Percentiles rank a stretch among this genome's conserved stretches.
These are phyloP conservation scores for Boletus tylopilopsis DNA, from an alignment of 768 basidiomycete genomes.

Conservation along the genomic window DNA sequence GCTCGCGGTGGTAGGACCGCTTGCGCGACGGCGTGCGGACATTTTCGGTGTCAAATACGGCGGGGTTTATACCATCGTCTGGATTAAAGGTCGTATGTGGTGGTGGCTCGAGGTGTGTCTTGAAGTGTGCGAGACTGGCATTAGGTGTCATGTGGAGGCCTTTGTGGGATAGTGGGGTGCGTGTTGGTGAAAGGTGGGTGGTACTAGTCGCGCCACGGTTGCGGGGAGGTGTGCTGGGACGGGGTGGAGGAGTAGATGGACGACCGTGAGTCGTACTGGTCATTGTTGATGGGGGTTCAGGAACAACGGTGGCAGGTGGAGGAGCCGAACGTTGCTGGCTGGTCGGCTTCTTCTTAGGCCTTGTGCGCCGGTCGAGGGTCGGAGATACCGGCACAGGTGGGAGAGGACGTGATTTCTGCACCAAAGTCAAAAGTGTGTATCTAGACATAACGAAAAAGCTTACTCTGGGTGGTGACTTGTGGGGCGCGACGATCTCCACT, in stretches of 20 bases:
- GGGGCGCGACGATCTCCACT: slow-evolving; percentile 12
- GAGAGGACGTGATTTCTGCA: slow-evolving; percentile 35
- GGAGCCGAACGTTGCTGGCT: slow-evolving; percentile 13
- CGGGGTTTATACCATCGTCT: slow-evolving; percentile 34
- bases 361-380: slow-evolving; percentile 36
- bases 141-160: slow-evolving; percentile 70
- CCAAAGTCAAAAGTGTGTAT: neutral
- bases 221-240: slow-evolving; percentile 39
- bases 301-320: slow-evolving; percentile 26
- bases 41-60: slow-evolving; percentile 35
- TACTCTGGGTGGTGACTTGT: slow-evolving; percentile 30
- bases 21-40: slow-evolving; percentile 45
- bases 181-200: slow-evolving; percentile 51
- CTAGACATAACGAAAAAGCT: neutral
- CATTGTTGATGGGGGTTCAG: slow-evolving; percentile 15
- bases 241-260: slow-evolving; percentile 35
- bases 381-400: slow-evolving; percentile 47
- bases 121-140: slow-evolving; percentile 63
- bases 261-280: slow-evolving; percentile 14
- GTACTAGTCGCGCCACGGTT: slow-evolving; percentile 22
- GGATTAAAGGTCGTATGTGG: slow-evolving; percentile 32
- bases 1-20: slow-evolving; percentile 31
- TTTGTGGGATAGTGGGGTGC: slow-evolving; percentile 67
- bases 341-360: slow-evolving; percentile 18
- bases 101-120: slow-evolving; percentile 64